Evolutionary conservation across 345 rosid genomes (phyloP).

Genomic region (Streptanthus diversifolius): DNA sequence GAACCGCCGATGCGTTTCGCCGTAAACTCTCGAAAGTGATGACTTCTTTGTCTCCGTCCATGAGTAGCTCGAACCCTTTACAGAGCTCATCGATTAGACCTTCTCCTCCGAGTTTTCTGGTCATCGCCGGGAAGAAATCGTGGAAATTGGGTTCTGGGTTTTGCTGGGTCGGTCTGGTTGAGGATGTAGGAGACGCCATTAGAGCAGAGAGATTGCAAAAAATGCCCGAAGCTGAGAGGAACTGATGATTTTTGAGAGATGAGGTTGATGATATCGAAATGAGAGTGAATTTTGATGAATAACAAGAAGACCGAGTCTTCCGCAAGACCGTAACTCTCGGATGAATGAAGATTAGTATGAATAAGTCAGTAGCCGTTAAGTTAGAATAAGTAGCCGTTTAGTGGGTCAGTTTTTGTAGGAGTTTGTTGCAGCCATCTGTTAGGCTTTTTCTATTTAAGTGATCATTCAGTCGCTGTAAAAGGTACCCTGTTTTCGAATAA

Average conservation of each 20-base stretch:
- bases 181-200: conserved; percentile 39
- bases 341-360: no score
- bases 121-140: conserved; percentile 75
- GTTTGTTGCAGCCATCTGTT: no score
- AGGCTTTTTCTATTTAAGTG: no score
- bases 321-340: no score
- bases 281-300: neutral
- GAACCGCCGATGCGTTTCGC: conserved; percentile 50
- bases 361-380: no score
- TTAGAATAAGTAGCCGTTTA: no score
- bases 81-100: conserved; percentile 72
- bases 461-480: no score
- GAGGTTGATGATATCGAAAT: neutral
- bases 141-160: conserved; percentile 41
- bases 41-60: conserved; percentile 63
- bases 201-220: no score
- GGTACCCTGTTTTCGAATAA: no score
- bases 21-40: conserved; percentile 71
- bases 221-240: neutral
- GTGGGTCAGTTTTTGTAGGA: no score
- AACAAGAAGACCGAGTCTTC: no score
- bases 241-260: neutral
- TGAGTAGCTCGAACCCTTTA: conserved; percentile 68
- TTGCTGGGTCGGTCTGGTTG: conserved; percentile 29
- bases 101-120: conserved; percentile 74